Conservation (phyloP, 78 protist genomes). For the Dictyostelium brefeldianum region DNA sequence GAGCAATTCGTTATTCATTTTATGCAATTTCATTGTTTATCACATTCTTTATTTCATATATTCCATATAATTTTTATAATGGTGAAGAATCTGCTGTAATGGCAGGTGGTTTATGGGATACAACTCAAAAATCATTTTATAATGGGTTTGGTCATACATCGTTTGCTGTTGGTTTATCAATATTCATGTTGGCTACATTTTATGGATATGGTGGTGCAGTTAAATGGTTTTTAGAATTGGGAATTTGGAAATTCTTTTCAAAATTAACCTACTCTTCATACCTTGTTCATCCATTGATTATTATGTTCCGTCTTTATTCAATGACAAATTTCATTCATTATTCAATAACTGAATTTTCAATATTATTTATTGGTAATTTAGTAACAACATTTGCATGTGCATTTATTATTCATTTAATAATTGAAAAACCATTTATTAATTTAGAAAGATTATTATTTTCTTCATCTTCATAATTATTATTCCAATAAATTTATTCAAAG, state of each 20-base stretch:
- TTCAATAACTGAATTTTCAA: neutral
- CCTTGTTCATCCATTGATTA: conserved; percentile 25
- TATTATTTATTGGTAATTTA: neutral
- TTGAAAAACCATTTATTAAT: conserved; percentile 62
- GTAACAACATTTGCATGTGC: neutral
- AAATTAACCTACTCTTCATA: conserved; percentile 55
- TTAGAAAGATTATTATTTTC: conserved; percentile 35
- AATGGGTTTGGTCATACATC: conserved; percentile 33
- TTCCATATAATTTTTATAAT: conserved; percentile 2
- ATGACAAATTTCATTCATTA: conserved; percentile 8
- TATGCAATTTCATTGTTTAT: neutral
- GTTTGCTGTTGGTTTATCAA: conserved; percentile 15
- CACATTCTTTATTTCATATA: conserved; percentile 15
- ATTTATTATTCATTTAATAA: conserved; percentile 21
- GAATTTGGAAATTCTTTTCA: conserved; percentile 17
- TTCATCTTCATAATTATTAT: neutral
- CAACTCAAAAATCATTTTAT: neutral
- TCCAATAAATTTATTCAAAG: no score
- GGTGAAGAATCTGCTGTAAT: neutral
- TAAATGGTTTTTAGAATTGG: conserved; percentile 14
- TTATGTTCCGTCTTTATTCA: neutral
- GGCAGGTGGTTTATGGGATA: neutral
- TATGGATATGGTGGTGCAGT: conserved; percentile 62
- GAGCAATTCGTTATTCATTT: neutral
- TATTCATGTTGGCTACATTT: conserved; percentile 19